These are phyloP conservation scores for Leccinum uliginosum DNA, from an alignment of 768 basidiomycete species.

Conservation along the genomic window DNA sequence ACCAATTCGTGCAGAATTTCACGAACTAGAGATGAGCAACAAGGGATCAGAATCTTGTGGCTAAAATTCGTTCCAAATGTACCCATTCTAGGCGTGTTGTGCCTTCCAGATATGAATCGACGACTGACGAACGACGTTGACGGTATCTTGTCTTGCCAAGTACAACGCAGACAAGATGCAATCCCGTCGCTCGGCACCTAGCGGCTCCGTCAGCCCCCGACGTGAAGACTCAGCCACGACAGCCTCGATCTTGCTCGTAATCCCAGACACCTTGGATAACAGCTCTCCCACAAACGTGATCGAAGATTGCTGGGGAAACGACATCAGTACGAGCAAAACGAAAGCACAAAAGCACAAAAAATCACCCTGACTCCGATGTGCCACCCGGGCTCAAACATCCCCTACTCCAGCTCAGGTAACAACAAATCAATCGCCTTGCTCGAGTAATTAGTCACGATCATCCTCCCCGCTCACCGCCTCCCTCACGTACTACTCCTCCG, in stretches of 20 bases:
- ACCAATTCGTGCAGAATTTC: conserved; percentile 89
- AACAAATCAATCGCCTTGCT: conserved; percentile 88
- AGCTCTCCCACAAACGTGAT: conserved; percentile 94
- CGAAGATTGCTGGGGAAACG: conserved; percentile 75
- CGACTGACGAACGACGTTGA: conserved; percentile 82
- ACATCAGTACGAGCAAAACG: not conserved
- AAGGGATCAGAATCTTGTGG: not conserved
- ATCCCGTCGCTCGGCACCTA: conserved; percentile 86
- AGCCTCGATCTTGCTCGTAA: conserved; percentile 81
- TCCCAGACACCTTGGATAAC: conserved; percentile 94
- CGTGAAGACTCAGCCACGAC: conserved; percentile 73
- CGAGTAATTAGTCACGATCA: conserved; percentile 96
- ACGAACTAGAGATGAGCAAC: conserved; percentile 48
- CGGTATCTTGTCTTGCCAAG: conserved; percentile 89
- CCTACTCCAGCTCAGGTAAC: conserved; percentile 87
- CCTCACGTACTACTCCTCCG: conserved; percentile 91
- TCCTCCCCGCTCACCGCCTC: conserved; percentile 98
- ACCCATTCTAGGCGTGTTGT: conserved; percentile 92
- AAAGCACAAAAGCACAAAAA: conserved; percentile 8
- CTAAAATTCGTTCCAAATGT: conserved; percentile 2
- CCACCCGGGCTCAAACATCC: conserved; percentile 95
- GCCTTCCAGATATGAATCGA: conserved; percentile 98
- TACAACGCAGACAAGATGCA: conserved; percentile 88
- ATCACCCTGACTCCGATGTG: conserved; percentile 89
- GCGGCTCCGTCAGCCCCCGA: conserved; percentile 79